phyloP scores from a whole-genome alignment of 768 basidiomycete species.

The Paxillus ammoniavirescens region DNA sequence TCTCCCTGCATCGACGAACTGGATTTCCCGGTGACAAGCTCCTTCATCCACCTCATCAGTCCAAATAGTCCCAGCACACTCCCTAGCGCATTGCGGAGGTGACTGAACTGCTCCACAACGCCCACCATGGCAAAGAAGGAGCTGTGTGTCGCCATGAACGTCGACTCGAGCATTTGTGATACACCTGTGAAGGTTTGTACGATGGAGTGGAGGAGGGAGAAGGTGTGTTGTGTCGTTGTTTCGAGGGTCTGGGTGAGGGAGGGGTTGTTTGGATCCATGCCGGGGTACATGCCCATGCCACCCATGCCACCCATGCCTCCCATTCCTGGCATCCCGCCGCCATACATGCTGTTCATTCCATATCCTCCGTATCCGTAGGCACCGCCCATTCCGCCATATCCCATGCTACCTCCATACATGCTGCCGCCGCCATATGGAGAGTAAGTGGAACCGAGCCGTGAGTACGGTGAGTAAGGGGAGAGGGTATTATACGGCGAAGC shows the following conservation, averaged over 20 bases:
- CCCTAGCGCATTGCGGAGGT: conserved; percentile 87
- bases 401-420: conserved; percentile 31
- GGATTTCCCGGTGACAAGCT: conserved; percentile 49
- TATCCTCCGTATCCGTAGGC: conserved; percentile 44
- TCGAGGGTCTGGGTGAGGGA: conserved; percentile 87
- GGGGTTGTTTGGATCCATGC: conserved; percentile 50
- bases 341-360: conserved; percentile 51
- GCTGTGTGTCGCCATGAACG: conserved; percentile 96
- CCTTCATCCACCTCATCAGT: conserved; percentile 81
- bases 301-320: conserved; percentile 38
- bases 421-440: conserved; percentile 31
- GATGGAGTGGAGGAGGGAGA: conserved; percentile 89
- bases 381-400: conserved; percentile 45
- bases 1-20: conserved; percentile 54
- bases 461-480: conserved; percentile 46
- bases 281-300: conserved; percentile 38
- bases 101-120: conserved; percentile 92
- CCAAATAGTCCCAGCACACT: conserved; percentile 93
- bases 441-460: conserved; percentile 35
- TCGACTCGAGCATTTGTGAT: conserved; percentile 95
- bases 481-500: conserved; percentile 46
- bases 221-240: conserved; percentile 87
- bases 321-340: conserved; percentile 38
- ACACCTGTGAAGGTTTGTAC: conserved; percentile 95
- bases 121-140: conserved; percentile 96